Evolutionary conservation across 163 green algal species (phyloP), one percentile per base, ranked within the genome.

Genomic region (Coccomyxa subellipsoidea): DNA sequence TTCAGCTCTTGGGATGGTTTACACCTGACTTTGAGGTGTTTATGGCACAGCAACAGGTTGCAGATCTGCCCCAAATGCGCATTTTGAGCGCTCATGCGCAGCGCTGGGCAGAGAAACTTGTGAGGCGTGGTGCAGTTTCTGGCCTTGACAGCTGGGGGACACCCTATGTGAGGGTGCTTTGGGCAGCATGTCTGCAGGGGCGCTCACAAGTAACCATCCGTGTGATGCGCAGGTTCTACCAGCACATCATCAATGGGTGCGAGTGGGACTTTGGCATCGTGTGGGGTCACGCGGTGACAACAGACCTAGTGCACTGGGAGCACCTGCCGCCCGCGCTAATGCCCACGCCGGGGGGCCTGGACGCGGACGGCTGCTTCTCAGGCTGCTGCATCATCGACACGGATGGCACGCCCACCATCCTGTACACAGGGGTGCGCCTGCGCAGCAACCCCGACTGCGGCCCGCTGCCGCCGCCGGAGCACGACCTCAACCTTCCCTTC

Each of bases 221-320:
- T 59, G 47, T 59, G 2, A 27, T 12, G 21, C 35, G 40, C 85
- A 94, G 89, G 39, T 95, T 95, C 78, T 96, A 93, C 75, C 92
- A 95, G 88, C 90, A 94, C 69, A 86, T 92, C 32, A 38, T 81
- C 10, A 80, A 90, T 39, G 86, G 86, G 29, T 92, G 88, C 84
- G 91, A 94, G 73, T 95, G 92, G 92, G 83, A 91, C 35, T 95
- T 92, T 88, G 92, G 92, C 39, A 82, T 95, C 77, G 85, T 91
- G 23, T 96, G 93, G 93, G 92, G 91, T 36, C 93, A 96, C 66
- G 89, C 89, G 0, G 87, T 91, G 25, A 92, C 84, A 77, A 76
- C 83, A 39, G 92, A 96, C 81, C 83, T 96, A 66, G 90, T 93
- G 25, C 81, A 87, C 80, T 96, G 92, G 92, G 77, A 89, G 69